Evolutionary conservation across 805 yeast species (phyloP), one percentile per base, ranked within the genome.

Genomic region (Metschnikowia proteae): DNA sequence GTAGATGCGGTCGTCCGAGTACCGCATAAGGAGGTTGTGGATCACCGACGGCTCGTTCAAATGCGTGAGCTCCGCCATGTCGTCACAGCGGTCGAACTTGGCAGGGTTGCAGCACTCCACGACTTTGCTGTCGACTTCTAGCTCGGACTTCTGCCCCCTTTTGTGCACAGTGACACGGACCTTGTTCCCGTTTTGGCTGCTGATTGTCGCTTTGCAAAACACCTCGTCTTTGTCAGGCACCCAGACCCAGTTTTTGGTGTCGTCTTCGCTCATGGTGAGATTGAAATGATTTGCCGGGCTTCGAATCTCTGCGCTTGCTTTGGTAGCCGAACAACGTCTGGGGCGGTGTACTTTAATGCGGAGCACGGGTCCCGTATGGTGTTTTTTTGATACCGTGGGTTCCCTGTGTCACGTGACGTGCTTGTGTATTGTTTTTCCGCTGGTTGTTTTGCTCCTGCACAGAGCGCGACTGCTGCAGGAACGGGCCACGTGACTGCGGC

Each of bases 21-120:
- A 94, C 58, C 99, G 78, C 44, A 83, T 70, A 56, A 82, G 80
- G 53, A 94, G 67, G 63, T 94, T 94, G 67, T 89, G 78, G 7
- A 94, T 79, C n/a, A 94, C 98, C 0, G 96, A 86, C 0, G 99
- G 96, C 63, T 94, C 99, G 64, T 92, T 94, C 52, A 94, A 74
- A 65, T 84, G 89, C 0, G 99, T 94, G 54, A 94, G 74, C 57
- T 91, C 96, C 0, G 98, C 98, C 91, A 94, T 88, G 60, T 94
- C 97, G 57, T 86, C 83, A 51, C 95, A 92, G 59, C 82, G 85
- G 65, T 94, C 95, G 66, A 94, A 94, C 57, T 87, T 86, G 6
- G 83, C 74, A 1, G 99, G 99, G 61, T 94, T 94, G 45, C 91
- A 88, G 59, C 80, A 81, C 55, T 84, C 84, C 32, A 73, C 54